Evolutionary conservation across 768 basidiomycete genomes (phyloP).

Genomic region (Kwoniella heveanensis): DNA sequence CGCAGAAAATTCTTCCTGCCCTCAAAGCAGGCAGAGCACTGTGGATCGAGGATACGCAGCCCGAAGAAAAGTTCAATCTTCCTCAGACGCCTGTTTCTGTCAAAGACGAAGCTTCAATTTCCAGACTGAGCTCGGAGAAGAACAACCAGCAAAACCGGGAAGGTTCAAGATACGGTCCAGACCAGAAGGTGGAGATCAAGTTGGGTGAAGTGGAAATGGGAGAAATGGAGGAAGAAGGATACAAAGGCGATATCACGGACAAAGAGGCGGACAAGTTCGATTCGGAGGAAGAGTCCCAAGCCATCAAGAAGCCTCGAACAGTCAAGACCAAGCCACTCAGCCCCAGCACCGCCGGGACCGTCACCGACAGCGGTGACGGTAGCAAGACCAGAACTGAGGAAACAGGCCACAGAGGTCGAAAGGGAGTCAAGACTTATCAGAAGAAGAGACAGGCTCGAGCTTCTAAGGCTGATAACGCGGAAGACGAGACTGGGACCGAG

Average conservation of each 20-base stretch:
- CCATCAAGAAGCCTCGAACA: not conserved
- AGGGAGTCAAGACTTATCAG: not conserved
- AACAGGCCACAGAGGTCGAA: not conserved
- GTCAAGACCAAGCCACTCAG: no score
- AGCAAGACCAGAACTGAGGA: not conserved
- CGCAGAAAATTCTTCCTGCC: constrained; percentile 27
- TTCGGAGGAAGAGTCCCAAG: constrained; percentile 15
- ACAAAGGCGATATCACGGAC: not conserved
- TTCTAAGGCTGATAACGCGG: not conserved
- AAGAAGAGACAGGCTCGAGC: not conserved
- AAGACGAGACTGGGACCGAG: not conserved
- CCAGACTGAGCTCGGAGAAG: no score
- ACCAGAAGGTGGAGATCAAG: not conserved
- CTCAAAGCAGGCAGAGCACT: constrained; percentile 22
- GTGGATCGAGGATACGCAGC: not conserved
- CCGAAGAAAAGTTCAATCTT: no score
- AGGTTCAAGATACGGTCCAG: not conserved
- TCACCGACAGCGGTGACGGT: not conserved
- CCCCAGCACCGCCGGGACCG: no score
- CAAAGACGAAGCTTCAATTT: not conserved
- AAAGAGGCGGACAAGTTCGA: constrained; percentile 2
- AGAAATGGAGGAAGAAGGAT: not conserved
- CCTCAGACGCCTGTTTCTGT: not conserved
- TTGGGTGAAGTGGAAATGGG: constrained; percentile 1
- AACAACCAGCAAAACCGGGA: not conserved